A percentile compares a stretch with the other conserved stretches of the same genome.
Evolutionary conservation across 140 eudicot species (phyloP).

Genomic region (Stevia rebaudiana): DNA sequence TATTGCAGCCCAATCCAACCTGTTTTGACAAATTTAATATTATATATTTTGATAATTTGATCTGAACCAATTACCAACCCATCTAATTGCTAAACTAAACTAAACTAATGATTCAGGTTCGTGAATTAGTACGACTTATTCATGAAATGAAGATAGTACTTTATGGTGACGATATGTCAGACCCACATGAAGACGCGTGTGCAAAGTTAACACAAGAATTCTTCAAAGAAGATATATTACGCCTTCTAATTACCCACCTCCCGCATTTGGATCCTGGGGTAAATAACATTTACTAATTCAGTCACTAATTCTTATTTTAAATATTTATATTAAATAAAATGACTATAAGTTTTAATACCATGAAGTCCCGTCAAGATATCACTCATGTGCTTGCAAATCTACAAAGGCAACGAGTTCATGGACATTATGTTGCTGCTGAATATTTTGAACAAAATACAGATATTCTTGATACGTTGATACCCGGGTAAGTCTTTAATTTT

Average conservation of each 20-base stretch:
- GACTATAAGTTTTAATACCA: slow-evolving; percentile 12
- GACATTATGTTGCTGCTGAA: slow-evolving; percentile 57
- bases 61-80: neutral
- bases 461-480: slow-evolving; percentile 59
- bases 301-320: neutral
- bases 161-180: slow-evolving; percentile 63
- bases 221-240: slow-evolving; percentile 62
- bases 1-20: too few species aligned
- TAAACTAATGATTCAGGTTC: slow-evolving; percentile 20
- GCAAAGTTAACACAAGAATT: slow-evolving; percentile 74
- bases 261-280: slow-evolving; percentile 80
- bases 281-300: neutral
- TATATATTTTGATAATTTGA: neutral
- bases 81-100: too few species aligned
- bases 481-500: slow-evolving; percentile 42
- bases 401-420: slow-evolving; percentile 74
- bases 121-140: slow-evolving; percentile 40
- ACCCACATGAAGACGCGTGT: slow-evolving; percentile 67
- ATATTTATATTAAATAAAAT: neutral
- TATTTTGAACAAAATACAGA: slow-evolving; percentile 67
- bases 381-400: slow-evolving; percentile 80
- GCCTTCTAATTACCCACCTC: slow-evolving; percentile 53
- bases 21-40: neutral
- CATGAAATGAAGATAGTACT: slow-evolving; percentile 67
- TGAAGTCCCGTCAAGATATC: slow-evolving; percentile 79